Percentiles rank a stretch among this genome's conserved stretches.
Evolutionary conservation across 2,329 filamentous ascomycete species (phyloP).

Genomic region (Bipolaris bicolor): DNA sequence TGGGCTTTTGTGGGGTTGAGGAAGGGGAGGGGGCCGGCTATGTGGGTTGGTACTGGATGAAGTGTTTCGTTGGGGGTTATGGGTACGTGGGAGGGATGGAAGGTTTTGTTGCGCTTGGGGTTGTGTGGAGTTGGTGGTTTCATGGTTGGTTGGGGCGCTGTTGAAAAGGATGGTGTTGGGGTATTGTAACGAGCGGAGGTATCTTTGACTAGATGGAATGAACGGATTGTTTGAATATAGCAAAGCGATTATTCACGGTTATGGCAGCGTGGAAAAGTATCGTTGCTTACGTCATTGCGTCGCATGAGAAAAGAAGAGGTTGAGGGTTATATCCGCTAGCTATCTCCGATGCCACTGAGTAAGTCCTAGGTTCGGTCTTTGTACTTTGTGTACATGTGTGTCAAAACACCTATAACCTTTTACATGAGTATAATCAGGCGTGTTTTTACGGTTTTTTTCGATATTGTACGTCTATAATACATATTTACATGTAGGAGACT

Average conservation of each 20-base stretch:
- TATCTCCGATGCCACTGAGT: conserved; percentile 3
- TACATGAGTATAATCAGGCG: not conserved
- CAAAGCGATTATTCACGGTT: not conserved
- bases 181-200: not conserved
- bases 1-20: conserved; percentile 56
- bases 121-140: not conserved
- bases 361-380: not conserved
- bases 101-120: conserved; percentile 35
- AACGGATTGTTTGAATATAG: not conserved
- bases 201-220: not conserved
- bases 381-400: not conserved
- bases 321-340: not conserved
- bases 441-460: not conserved
- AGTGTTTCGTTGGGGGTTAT: conserved; percentile 29
- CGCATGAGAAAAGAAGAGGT: not conserved
- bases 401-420: not conserved
- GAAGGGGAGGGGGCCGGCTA: conserved; percentile 54
- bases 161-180: not conserved
- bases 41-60: conserved; percentile 27
- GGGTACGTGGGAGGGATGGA: conserved; percentile 35
- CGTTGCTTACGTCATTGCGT: conserved; percentile 4
- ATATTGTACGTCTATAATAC: not conserved
- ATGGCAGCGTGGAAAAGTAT: not conserved
- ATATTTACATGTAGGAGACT: not conserved
- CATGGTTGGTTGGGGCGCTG: conserved; percentile 1